Conservation (phyloP, 257 asterid species). For the Solanum rostratum region DNA sequence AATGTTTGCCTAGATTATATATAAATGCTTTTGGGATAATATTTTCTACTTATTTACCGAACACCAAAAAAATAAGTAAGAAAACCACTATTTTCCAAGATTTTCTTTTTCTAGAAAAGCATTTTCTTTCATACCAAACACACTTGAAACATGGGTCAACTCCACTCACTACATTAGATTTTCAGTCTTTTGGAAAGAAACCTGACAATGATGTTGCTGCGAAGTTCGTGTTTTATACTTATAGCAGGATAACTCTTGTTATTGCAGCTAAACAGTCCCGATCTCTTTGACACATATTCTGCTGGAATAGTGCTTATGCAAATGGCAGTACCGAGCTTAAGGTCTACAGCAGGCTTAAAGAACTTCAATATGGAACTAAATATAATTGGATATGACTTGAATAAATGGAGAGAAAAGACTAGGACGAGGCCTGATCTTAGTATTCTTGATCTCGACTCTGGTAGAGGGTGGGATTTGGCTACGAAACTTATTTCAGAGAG, state of each 20-base stretch:
- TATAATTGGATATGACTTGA: constrained; percentile 69
- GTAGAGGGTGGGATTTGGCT: constrained; percentile 97
- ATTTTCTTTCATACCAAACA: neutral
- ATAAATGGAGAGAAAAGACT: constrained; percentile 71
- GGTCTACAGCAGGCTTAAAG: constrained; percentile 69
- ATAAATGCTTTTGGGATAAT: neutral
- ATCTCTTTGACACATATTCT: constrained; percentile 87
- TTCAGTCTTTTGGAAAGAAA: neutral
- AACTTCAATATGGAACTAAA: constrained; percentile 74
- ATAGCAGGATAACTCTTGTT: neutral
- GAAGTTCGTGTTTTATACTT: neutral
- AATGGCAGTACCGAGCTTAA: constrained; percentile 73
- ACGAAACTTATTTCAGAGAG: constrained; percentile 75
- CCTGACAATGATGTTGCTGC: neutral
- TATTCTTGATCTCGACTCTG: constrained; percentile 85
- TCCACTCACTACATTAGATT: neutral
- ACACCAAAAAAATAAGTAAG: neutral
- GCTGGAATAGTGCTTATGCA: constrained; percentile 91
- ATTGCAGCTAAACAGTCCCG: constrained; percentile 87
- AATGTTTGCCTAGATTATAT: neutral
- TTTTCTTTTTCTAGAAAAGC: neutral
- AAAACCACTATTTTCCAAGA: neutral
- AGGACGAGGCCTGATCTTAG: constrained; percentile 59
- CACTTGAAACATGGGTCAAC: neutral
- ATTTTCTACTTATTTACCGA: neutral